phyloP scores from a whole-genome alignment of 345 rosid genomes.

The Physaria fendleri region DNA sequence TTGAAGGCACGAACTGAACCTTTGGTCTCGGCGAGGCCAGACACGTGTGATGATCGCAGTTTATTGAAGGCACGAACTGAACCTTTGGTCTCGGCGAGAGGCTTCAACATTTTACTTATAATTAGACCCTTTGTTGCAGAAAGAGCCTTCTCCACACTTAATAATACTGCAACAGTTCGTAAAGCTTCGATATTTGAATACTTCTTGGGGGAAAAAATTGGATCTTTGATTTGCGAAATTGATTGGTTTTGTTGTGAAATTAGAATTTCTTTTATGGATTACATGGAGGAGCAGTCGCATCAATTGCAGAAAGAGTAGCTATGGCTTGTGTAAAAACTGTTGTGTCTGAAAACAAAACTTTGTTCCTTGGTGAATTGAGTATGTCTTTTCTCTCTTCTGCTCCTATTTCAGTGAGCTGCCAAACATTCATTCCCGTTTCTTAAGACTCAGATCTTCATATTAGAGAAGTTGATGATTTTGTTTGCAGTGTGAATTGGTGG shows the following conservation, averaged over 20 bases:
- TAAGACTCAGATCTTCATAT: not conserved
- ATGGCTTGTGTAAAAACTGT: slow-evolving; percentile 60
- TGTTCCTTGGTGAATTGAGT: slow-evolving; percentile 67
- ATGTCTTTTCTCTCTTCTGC: slow-evolving; percentile 63
- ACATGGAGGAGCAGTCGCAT: slow-evolving; percentile 70
- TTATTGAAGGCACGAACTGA: too few relatives aligned
- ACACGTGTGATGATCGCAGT: too few relatives aligned
- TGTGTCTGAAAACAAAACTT: slow-evolving; percentile 43
- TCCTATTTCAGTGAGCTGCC: slow-evolving; percentile 18
- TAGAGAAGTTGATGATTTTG: too few relatives aligned
- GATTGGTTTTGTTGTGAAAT: not conserved
- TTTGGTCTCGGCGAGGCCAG: too few relatives aligned
- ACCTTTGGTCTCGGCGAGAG: too few relatives aligned
- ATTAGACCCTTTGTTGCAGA: too few relatives aligned
- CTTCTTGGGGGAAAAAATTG: too few relatives aligned
- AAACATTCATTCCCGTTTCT: not conserved
- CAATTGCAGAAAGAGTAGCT: slow-evolving; percentile 59
- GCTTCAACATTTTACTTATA: too few relatives aligned
- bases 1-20: too few relatives aligned
- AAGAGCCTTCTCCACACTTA: too few relatives aligned
- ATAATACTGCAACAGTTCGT: too few relatives aligned
- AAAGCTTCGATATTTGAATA: not conserved
- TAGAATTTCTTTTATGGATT: slow-evolving; percentile 49
- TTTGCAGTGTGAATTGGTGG: slow-evolving; percentile 44
- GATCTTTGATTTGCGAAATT: not conserved